phyloP scores from a whole-genome alignment of 371 early-diverging fungal genomes.

The Neoconidiobolus thromboides region DNA sequence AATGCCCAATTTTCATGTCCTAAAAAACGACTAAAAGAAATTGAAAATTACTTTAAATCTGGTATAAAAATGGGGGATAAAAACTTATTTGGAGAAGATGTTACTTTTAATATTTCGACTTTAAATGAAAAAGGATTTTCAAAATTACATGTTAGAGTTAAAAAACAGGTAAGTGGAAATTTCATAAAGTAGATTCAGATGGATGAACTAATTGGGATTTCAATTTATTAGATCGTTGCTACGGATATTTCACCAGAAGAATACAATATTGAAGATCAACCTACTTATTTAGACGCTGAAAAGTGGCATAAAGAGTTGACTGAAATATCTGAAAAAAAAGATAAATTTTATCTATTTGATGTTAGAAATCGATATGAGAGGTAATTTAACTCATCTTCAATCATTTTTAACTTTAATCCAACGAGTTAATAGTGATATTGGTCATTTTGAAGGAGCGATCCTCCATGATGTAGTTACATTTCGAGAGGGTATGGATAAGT shows the following conservation, averaged over 20 bases:
- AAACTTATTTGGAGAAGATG: not conserved
- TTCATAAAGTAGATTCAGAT: not conserved
- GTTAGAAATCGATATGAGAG: constrained; percentile 66
- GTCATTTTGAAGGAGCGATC: constrained; percentile 40
- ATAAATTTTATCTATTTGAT: constrained; percentile 30
- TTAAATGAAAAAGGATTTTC: constrained; percentile 36
- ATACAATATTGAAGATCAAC: constrained; percentile 36
- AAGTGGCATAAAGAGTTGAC: constrained; percentile 41
- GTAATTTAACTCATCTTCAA: constrained; percentile 13
- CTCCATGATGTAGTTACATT: constrained; percentile 57
- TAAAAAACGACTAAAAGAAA: constrained; percentile 15
- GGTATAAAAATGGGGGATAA: constrained; percentile 7
- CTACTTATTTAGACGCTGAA: constrained; percentile 35
- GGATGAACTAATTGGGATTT: not conserved
- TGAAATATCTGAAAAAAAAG: constrained; percentile 11
- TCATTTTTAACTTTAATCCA: not conserved
- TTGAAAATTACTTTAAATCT: constrained; percentile 18
- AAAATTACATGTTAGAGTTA: constrained; percentile 36
- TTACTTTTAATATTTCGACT: constrained; percentile 39
- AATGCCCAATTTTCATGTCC: constrained; percentile 59
- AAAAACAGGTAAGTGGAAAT: constrained; percentile 24
- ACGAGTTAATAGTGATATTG: constrained; percentile 25
- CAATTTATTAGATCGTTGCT: constrained; percentile 23
- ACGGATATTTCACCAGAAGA: constrained; percentile 21
- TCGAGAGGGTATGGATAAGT: constrained; percentile 29